Base-by-base conservation (phyloP, 1,284 basidiomycete species). In the Tilletiopsis washingtonensis region DNA sequence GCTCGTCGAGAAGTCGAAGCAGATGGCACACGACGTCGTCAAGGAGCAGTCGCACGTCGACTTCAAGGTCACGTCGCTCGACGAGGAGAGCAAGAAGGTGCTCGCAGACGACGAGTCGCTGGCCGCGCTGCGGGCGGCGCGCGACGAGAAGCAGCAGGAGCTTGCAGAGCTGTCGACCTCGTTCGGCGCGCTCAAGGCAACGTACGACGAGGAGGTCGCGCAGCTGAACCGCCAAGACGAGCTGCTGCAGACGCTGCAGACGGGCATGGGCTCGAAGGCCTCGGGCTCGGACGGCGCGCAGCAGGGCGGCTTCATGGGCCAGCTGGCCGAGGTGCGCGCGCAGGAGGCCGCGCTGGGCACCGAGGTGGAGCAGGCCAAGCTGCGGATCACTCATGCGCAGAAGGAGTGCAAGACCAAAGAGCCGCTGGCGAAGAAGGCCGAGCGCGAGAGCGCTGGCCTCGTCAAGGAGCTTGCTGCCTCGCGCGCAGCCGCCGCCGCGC, bases 171-270 rank as follows among this genome's bases (percentile, higher is more conserved):
- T 67, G n/a, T 55, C 53, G 3, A 54, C 44, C 11, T 51, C 56
- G 24, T 66, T 66, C 24, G 61, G 45, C 44, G 41, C 53, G 25
- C 74, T 88, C 45, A 82, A 82, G 40, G 74, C 75, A 1, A 77
- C 80, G 0, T 85, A 86, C 74, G 81, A 83, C 53, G 77, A 75
- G 1, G 79, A 86, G 34, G 79, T 84, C 45, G 77, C 79, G 3
- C 81, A 83, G 23, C 79, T 94, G 4, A 75, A 79, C 21, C 85
- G 82, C 34, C 81, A 85, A 15, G 93, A 98, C 73, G 89, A 91
- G 68, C 84, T 99, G n/a, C 80, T 98, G 0, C 93, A 97, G 74
- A 91, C 88, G 0, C 81, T 98, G 9, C 80, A 93, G 38, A 98
- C 93, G 0, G 94, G 94, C 42, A 82, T 98, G 17, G 85, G 86